A percentile compares a stretch with the other conserved stretches of the same genome.
Conservation (phyloP, 2,329 filamentous ascomycete genomes). For the Penicillium sp. region DNA sequence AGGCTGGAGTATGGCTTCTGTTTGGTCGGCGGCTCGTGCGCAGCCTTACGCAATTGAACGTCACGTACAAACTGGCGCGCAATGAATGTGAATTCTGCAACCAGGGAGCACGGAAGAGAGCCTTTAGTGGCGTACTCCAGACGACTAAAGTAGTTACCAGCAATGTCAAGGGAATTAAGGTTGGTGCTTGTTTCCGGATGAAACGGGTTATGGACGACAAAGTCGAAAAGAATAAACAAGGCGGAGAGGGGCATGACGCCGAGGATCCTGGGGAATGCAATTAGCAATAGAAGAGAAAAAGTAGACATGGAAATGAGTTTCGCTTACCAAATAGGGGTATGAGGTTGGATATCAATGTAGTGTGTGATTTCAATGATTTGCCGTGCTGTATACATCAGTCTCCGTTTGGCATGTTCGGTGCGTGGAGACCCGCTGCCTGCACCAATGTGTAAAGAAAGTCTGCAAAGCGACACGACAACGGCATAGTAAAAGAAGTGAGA, state of each 20-base stretch:
- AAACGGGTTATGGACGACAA: conserved; percentile 36
- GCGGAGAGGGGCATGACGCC: conserved; percentile 36
- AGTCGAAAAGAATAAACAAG: conserved; percentile 42
- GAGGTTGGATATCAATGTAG: conserved; percentile 30
- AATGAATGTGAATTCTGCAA: conserved; percentile 41
- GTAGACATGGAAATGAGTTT: neutral
- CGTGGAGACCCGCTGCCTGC: conserved; percentile 13
- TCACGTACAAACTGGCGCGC: conserved; percentile 37
- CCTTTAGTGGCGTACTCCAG: conserved; percentile 37
- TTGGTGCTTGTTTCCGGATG: conserved; percentile 35
- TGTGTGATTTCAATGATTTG: conserved; percentile 30
- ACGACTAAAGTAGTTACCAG: conserved; percentile 41
- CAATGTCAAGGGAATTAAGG: conserved; percentile 40
- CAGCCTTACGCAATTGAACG: conserved; percentile 6
- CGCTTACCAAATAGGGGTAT: conserved; percentile 31
- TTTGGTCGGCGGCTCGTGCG: neutral
- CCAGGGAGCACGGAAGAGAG: conserved; percentile 32
- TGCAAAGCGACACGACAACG: conserved; percentile 28
- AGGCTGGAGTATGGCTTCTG: neutral
- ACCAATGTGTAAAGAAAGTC: conserved; percentile 26
- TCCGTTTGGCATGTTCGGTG: conserved; percentile 19
- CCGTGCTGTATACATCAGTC: conserved; percentile 29
- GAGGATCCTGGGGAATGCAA: conserved; percentile 22
- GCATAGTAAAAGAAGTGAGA: conserved; percentile 30
- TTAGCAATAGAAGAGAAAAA: neutral